phyloP scores from a whole-genome alignment of 306 rosid species.

The Sicyos edulis region DNA sequence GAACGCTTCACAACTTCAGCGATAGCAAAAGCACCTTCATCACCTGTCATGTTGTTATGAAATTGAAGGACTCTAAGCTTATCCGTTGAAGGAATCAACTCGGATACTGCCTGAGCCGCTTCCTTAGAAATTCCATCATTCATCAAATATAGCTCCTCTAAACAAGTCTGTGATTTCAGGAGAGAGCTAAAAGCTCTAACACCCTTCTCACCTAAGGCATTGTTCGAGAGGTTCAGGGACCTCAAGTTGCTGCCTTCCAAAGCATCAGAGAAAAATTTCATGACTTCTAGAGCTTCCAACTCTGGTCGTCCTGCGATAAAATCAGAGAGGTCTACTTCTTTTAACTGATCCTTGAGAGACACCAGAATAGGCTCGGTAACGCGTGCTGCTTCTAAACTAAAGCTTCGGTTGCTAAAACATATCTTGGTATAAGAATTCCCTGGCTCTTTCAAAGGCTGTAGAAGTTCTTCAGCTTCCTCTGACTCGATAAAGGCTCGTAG shows the following conservation, averaged over 20 bases:
- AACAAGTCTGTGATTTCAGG: constrained; percentile 57
- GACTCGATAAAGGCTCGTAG: constrained; percentile 61
- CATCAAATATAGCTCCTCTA: constrained; percentile 80
- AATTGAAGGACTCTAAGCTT: constrained; percentile 70
- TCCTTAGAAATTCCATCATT: constrained; percentile 84
- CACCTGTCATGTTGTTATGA: constrained; percentile 49
- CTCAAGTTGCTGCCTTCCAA: constrained; percentile 58
- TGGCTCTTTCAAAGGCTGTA: constrained; percentile 58
- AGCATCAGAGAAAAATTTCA: constrained; percentile 68
- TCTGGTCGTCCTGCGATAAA: constrained; percentile 84
- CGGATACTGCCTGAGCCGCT: constrained; percentile 74
- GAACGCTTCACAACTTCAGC: constrained; percentile 60
- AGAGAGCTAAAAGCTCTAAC: constrained; percentile 80
- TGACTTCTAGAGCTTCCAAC: constrained; percentile 71
- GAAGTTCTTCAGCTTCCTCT: constrained; percentile 72
- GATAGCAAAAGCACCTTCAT: constrained; percentile 43
- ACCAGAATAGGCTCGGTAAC: constrained; percentile 60
- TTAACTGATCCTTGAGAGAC: constrained; percentile 62
- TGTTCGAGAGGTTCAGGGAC: constrained; percentile 71
- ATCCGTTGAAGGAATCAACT: constrained; percentile 73
- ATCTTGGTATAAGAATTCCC: constrained; percentile 76
- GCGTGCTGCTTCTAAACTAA: constrained; percentile 61
- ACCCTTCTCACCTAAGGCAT: constrained; percentile 91
- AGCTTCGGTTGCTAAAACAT: constrained; percentile 91
- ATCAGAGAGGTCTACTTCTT: constrained; percentile 77